These are phyloP conservation scores for Scheffersomyces amazonensis DNA, from an alignment of 805 yeast genomes.

Conservation along the genomic window DNA sequence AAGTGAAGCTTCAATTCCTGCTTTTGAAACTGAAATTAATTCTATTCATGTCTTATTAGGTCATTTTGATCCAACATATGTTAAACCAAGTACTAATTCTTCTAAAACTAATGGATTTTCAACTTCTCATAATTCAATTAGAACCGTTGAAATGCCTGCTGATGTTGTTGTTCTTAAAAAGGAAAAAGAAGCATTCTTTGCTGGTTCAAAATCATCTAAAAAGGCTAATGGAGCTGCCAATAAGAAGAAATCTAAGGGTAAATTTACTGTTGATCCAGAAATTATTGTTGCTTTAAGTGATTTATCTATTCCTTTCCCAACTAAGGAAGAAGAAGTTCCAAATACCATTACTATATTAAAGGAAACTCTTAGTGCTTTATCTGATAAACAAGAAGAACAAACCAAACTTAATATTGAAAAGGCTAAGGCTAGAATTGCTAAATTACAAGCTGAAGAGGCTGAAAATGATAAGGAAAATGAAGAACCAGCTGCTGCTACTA, in stretches of 20 bases:
- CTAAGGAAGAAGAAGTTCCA: constrained; percentile 67
- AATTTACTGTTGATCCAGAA: constrained; percentile 75
- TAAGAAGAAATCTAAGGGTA: constrained; percentile 52
- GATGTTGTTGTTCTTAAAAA: constrained; percentile 62
- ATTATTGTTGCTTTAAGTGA: constrained; percentile 74
- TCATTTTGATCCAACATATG: constrained; percentile 77
- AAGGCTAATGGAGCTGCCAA: constrained; percentile 36
- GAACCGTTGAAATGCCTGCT: constrained; percentile 61
- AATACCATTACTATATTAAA: constrained; percentile 63
- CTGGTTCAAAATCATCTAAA: constrained; percentile 40
- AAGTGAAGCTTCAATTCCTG: constrained; percentile 76
- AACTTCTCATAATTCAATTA: constrained; percentile 17
- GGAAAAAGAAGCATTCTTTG: constrained; percentile 58
- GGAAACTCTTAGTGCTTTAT: constrained; percentile 66
- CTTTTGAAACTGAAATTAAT: constrained; percentile 75
- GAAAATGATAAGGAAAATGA: constrained; percentile 41
- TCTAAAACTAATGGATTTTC: constrained; percentile 17
- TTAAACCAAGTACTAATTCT: constrained; percentile 39
- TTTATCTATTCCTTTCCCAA: constrained; percentile 76
- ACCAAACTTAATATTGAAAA: constrained; percentile 72
- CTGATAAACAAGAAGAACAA: constrained; percentile 73
- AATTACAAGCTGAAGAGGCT: constrained; percentile 52
- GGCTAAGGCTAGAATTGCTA: constrained; percentile 75
- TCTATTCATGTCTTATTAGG: constrained; percentile 69
- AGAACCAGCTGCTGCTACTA: constrained; percentile 10